A percentile compares a stretch with the other conserved stretches of the same genome.
These are phyloP conservation scores for Vitrella brassicaformis DNA, from an alignment of 73 alveolate genomes.

Conservation along the genomic window DNA sequence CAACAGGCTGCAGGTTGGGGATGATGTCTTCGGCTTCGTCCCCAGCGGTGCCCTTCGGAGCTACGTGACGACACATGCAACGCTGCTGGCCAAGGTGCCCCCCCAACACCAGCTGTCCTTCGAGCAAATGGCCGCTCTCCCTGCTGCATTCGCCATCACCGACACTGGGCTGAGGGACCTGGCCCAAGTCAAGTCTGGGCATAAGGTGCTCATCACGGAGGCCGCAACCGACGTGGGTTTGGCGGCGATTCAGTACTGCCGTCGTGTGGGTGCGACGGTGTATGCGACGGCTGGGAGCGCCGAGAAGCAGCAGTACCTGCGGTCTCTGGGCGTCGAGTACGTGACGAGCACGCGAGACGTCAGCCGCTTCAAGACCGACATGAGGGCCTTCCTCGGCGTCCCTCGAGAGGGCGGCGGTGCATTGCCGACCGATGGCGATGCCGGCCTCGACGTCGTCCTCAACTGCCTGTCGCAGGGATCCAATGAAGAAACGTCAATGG, in stretches of 20 bases:
- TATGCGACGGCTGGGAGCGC: conserved; percentile 28
- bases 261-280: conserved; percentile 11
- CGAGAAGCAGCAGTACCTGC: conserved; percentile 18
- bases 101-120: not conserved
- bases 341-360: conserved; percentile 21
- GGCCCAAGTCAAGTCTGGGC: conserved; percentile 28
- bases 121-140: conserved; percentile 36
- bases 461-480: too few species aligned
- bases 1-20: too few species aligned
- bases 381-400: conserved; percentile 8
- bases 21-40: too few species aligned
- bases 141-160: conserved; percentile 30
- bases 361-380: conserved; percentile 12
- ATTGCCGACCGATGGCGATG: conserved; percentile 4
- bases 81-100: conserved; percentile 5
- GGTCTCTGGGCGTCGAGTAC: conserved; percentile 19
- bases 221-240: conserved; percentile 27
- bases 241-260: conserved; percentile 14
- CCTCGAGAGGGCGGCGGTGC: not conserved
- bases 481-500: too few species aligned
- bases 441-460: conserved; percentile 21
- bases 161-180: conserved; percentile 7
- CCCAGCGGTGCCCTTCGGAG: conserved; percentile 35
- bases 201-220: conserved; percentile 20
- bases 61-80: conserved; percentile 18